Base-by-base conservation (phyloP, 345 rosid genomes). In the Boechera retrofracta region DNA sequence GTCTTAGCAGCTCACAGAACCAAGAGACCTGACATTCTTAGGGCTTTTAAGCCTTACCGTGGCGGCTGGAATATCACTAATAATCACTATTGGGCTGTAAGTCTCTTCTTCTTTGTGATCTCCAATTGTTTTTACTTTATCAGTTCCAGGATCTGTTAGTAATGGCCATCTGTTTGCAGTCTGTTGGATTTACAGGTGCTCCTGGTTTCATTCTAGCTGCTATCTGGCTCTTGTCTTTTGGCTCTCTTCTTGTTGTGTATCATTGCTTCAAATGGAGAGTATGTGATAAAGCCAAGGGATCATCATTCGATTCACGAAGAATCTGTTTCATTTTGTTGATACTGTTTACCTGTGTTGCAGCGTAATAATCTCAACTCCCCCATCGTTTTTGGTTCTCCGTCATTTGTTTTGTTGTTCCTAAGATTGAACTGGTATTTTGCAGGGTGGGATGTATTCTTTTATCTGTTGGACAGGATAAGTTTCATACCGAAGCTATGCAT, bases 111-210 rank as follows among this genome's bases (percentile, higher is more conserved):
- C 33, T 24, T 13, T 32, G 36, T 63, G 21, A 9, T 29, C 11
- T 38, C 10, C 48, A 11, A 4, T 51, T 39, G 9, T 16, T 51
- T 33, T 33, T 4, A 28, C 39, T 48, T 4, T 2, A 5, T 45
- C 65, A 31, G 42, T 31, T 57, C 0, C 57, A 31, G 32, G 71
- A 63, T 58, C 53, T 80, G 52, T 64, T 67, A 10, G 45, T 65
- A 61, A 73, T 42, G 36, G 64, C 28, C 2, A 33, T 67, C 56
- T 82, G 4, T 62, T 1, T 77, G 77, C 85, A 95, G 98, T 95
- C 99, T 84, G 98, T 95, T 78, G 96, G 94, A 77, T 95, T 91
- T 81, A 87, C 98, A 45, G 99, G 98, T 75, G 89, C 94, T 64
- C 83, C 86, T 80, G 94, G 83, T 39, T 92, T 95, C 81, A 77